Percentiles rank a stretch among this genome's conserved stretches.
These are phyloP conservation scores for Tillandsia fasciculata DNA, from an alignment of 176 grass and related monocot species.

Conservation along the genomic window DNA sequence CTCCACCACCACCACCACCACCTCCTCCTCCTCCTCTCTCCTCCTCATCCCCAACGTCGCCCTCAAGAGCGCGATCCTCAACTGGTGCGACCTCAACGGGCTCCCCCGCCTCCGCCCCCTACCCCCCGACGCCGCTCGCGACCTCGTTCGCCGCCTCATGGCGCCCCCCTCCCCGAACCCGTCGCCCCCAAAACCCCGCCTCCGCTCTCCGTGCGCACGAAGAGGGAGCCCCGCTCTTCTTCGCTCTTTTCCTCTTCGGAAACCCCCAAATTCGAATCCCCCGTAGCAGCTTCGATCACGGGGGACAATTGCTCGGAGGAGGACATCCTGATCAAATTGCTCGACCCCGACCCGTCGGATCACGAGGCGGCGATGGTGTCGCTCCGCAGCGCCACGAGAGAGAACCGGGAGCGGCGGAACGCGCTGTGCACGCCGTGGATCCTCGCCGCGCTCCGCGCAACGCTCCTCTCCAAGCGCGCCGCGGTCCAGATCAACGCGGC, in stretches of 20 bases:
- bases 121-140: constrained; percentile 40
- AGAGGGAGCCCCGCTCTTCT: constrained; percentile 5
- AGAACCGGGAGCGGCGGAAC: constrained; percentile 17
- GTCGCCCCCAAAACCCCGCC: background rate
- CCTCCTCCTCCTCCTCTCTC: constrained; percentile 25
- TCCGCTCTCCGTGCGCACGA: background rate
- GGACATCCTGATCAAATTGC: background rate
- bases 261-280: background rate
- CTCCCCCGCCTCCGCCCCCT: constrained; percentile 45
- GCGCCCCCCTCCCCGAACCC: constrained; percentile 10
- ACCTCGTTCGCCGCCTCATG: constrained; percentile 77
- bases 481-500: constrained; percentile 24
- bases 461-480: constrained; percentile 17
- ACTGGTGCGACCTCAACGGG: constrained; percentile 59
- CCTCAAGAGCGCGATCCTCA: constrained; percentile 65
- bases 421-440: constrained; percentile 31
- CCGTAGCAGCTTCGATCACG: constrained; percentile 11
- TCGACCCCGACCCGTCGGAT: background rate
- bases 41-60: constrained; percentile 70
- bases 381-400: constrained; percentile 25
- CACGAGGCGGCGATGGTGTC: constrained; percentile 14
- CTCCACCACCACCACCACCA: background rate
- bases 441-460: constrained; percentile 24
- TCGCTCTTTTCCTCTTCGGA: background rate
- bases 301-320: background rate